phyloP scores from a whole-genome alignment of 306 rosid species.

The Prunus mira region DNA sequence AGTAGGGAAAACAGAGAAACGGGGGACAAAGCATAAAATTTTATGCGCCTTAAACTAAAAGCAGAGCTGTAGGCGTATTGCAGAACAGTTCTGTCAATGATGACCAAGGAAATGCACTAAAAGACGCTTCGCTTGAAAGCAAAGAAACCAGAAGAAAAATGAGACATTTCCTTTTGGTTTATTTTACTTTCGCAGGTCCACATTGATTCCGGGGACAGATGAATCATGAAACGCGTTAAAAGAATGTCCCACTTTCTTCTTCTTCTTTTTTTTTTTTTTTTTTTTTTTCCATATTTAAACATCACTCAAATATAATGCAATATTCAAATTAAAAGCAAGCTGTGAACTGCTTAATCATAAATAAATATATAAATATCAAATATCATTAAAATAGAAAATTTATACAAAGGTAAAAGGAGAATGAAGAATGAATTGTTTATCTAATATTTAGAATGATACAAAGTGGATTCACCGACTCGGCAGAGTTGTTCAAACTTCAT shows the following conservation, averaged over 20 bases:
- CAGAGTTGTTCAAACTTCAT: neutral
- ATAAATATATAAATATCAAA: neutral
- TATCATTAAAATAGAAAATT: neutral
- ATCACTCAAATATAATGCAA: neutral
- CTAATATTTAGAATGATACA: neutral
- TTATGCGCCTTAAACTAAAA: neutral
- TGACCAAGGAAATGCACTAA: conserved; percentile 17
- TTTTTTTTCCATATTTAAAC: neutral
- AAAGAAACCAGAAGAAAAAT: conserved; percentile 6
- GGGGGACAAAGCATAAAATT: neutral
- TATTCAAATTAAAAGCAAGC: neutral
- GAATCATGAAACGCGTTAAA: neutral
- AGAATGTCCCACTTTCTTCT: neutral
- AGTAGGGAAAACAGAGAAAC: neutral
- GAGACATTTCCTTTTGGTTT: neutral
- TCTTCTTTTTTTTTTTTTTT: no score
- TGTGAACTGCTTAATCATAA: neutral
- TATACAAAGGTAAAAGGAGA: neutral
- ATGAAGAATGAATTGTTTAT: neutral
- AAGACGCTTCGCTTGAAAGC: conserved; percentile 20
- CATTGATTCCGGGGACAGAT: neutral
- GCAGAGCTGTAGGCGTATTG: conserved; percentile 6
- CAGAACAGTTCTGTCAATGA: neutral
- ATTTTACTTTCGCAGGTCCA: neutral
- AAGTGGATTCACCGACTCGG: neutral